Evolutionary conservation across 768 basidiomycete genomes (phyloP).

Genomic region (Amanita subjunquillea): DNA sequence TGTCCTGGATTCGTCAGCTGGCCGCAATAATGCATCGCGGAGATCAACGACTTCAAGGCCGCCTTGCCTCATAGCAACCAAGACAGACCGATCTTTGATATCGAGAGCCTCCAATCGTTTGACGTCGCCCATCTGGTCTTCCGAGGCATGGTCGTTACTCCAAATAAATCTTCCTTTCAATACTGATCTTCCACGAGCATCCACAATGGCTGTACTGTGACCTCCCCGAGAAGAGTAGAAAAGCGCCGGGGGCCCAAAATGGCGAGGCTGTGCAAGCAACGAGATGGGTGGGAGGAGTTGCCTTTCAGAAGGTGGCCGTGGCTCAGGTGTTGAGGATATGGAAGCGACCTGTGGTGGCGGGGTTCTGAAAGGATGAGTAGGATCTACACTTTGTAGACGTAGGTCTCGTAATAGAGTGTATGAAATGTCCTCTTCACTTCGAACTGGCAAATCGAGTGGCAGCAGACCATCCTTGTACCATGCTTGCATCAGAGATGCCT

Average conservation of each 20-base stretch:
- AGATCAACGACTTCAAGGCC: constrained; percentile 77
- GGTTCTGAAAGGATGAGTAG: constrained; percentile 66
- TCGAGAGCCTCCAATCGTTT: constrained; percentile 81
- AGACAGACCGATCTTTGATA: constrained; percentile 59
- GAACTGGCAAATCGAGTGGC: constrained; percentile 73
- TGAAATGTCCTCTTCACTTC: constrained; percentile 62
- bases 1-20: constrained; percentile 72
- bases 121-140: constrained; percentile 67
- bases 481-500: constrained; percentile 76
- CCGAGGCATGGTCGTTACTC: constrained; percentile 55
- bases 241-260: constrained; percentile 79
- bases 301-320: constrained; percentile 25
- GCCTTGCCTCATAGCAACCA: constrained; percentile 81
- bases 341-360: constrained; percentile 26
- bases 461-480: constrained; percentile 83
- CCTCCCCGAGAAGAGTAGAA: constrained; percentile 88
- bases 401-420: constrained; percentile 67
- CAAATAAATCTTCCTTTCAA: constrained; percentile 73
- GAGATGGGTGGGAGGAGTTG: constrained; percentile 67
- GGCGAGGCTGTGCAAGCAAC: constrained; percentile 64
- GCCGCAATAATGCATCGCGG: constrained; percentile 67
- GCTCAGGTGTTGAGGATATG: constrained; percentile 11
- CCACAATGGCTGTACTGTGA: constrained; percentile 81
- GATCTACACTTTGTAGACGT: constrained; percentile 69
- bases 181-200: constrained; percentile 77